Conservation (phyloP, 2,329 filamentous ascomycete genomes). For the Sporothrix euskadiensis region DNA sequence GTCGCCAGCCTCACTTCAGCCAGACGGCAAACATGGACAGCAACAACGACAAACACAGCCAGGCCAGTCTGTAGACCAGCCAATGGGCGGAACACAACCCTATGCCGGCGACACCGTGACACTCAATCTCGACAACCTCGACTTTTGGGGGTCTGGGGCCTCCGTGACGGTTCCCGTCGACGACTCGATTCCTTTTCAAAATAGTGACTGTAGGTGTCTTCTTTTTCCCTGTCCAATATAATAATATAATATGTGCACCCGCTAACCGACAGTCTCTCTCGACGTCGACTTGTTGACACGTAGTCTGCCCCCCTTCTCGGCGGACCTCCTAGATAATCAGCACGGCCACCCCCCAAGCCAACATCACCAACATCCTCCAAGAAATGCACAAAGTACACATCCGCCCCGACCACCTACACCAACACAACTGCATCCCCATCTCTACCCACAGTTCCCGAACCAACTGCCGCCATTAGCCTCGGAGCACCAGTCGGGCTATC, state of each 20-base stretch:
- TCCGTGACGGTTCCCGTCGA: constrained; percentile 12
- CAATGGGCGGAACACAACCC: constrained; percentile 1
- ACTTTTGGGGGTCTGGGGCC: constrained; percentile 11
- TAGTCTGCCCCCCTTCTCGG: neutral
- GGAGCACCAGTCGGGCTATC: neutral
- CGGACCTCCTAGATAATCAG: constrained; percentile 2
- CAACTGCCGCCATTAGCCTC: neutral
- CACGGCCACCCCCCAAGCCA: neutral
- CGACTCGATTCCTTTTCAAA: neutral
- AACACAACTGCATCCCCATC: neutral
- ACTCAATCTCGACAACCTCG: constrained; percentile 18
- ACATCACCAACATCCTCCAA: neutral
- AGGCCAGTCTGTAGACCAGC: neutral
- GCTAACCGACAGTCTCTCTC: constrained; percentile 23
- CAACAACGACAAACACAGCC: neutral
- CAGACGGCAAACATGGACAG: neutral
- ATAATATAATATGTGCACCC: no score
- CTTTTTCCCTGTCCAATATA: neutral
- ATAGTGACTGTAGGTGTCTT: constrained; percentile 21
- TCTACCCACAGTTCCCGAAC: neutral
- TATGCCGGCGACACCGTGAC: neutral
- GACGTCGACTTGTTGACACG: constrained; percentile 24
- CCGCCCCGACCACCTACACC: neutral
- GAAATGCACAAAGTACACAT: neutral
- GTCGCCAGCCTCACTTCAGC: neutral